A percentile compares a stretch with the other conserved stretches of the same genome.
Evolutionary conservation across 2,329 filamentous ascomycete genomes (phyloP).

Genomic region (Zymoseptoria passerinii): DNA sequence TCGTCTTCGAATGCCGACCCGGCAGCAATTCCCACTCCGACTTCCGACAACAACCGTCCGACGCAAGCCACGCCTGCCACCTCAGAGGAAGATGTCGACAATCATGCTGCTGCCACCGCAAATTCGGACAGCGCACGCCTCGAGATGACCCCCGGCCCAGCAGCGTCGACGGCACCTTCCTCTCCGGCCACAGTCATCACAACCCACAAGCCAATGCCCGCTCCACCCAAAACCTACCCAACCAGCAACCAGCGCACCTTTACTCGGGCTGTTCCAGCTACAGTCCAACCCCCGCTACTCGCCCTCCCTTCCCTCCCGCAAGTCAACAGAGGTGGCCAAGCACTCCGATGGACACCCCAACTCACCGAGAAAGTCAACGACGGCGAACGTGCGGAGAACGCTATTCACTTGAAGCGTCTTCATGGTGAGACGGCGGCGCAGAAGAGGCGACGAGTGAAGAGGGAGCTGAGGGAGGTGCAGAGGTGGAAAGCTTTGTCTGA

Average conservation of each 20-base stretch:
- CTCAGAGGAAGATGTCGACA: background rate
- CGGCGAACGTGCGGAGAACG: background rate
- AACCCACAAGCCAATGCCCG: background rate
- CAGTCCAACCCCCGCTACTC: background rate
- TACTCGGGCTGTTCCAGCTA: background rate
- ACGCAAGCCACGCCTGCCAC: background rate
- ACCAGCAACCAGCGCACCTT: background rate
- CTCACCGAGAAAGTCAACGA: background rate
- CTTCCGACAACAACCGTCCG: background rate
- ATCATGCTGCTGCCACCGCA: background rate
- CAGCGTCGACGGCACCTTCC: constrained; percentile 1
- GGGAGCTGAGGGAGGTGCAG: background rate
- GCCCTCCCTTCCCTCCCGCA: background rate
- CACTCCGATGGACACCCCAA: constrained; percentile 4
- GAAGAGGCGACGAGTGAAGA: background rate
- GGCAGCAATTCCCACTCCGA: background rate
- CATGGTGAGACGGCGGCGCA: background rate
- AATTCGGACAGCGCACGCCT: background rate
- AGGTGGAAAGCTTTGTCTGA: background rate
- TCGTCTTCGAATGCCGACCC: background rate
- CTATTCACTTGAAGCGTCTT: background rate
- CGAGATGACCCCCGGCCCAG: background rate
- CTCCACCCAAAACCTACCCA: background rate
- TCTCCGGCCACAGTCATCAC: background rate
- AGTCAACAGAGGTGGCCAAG: constrained; percentile 7